phyloP scores from a whole-genome alignment of 768 basidiomycete genomes.

The Calocybe indica region DNA sequence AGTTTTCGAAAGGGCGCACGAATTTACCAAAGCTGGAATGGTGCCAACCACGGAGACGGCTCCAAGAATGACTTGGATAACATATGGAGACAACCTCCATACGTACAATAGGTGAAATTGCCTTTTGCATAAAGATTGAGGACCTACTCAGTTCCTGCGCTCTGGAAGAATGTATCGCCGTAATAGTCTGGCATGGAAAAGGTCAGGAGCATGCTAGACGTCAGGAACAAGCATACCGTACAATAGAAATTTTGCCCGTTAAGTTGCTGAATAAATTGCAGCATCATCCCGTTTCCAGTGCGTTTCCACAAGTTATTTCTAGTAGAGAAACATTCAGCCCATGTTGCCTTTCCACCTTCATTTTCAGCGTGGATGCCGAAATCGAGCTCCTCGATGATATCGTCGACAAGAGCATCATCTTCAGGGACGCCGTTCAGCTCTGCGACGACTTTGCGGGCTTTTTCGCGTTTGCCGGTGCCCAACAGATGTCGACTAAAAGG shows the following conservation, averaged over 20 bases:
- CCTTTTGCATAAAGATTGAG: background rate
- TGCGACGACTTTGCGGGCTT: slow-evolving; percentile 61
- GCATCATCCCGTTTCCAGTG: slow-evolving; percentile 76
- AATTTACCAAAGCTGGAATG: slow-evolving; percentile 55
- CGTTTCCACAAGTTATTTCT: slow-evolving; percentile 67
- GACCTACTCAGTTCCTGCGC: slow-evolving; percentile 55
- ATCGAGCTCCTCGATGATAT: slow-evolving; percentile 58
- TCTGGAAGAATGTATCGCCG: slow-evolving; percentile 77
- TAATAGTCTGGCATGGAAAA: slow-evolving; percentile 54
- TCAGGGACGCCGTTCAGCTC: slow-evolving; percentile 56
- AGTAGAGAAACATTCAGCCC: slow-evolving; percentile 72
- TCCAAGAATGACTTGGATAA: slow-evolving; percentile 74
- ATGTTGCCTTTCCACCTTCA: slow-evolving; percentile 73
- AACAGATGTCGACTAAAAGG: slow-evolving; percentile 60
- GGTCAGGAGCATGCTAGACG: background rate
- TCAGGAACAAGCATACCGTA: slow-evolving; percentile 19
- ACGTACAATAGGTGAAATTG: background rate
- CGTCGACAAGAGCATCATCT: slow-evolving; percentile 53
- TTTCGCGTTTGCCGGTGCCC: slow-evolving; percentile 42
- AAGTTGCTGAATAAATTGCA: slow-evolving; percentile 76
- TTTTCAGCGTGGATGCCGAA: slow-evolving; percentile 68
- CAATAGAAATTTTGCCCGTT: slow-evolving; percentile 83
- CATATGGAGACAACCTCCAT: slow-evolving; percentile 54
- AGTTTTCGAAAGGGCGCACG: background rate
- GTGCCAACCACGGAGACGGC: slow-evolving; percentile 70